A percentile compares a stretch with the other conserved stretches of the same genome.
Conservation (phyloP, 192 early-diverging fungal species). For the Ambispora gerdemannii region DNA sequence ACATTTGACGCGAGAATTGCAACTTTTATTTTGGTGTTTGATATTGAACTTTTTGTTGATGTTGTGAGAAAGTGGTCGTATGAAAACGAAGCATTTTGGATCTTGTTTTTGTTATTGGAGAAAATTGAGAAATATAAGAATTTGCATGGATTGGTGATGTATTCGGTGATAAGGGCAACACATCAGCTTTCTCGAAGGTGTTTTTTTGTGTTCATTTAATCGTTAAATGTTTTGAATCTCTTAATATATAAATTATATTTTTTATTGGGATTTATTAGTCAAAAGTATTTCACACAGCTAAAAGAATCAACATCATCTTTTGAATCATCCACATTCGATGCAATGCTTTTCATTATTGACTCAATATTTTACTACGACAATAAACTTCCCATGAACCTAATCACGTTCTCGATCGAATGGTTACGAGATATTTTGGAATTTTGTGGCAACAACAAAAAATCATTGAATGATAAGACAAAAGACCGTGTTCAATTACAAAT, state of each 20-base stretch:
- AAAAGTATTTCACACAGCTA: conserved; percentile 10
- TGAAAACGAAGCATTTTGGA: conserved; percentile 19
- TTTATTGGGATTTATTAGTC: background rate
- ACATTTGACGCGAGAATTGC: background rate
- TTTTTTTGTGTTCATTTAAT: background rate
- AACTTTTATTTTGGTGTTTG: conserved; percentile 9
- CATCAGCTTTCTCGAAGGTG: background rate
- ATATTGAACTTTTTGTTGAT: conserved; percentile 16
- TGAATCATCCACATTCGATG: background rate
- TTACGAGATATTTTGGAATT: conserved; percentile 14
- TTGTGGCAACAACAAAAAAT: background rate
- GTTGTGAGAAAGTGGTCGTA: background rate
- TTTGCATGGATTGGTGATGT: conserved; percentile 16
- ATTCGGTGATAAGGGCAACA: background rate
- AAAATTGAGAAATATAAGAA: conserved; percentile 5
- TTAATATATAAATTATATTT: background rate
- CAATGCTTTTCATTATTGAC: conserved; percentile 6
- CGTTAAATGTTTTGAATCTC: background rate
- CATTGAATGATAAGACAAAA: background rate
- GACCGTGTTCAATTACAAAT: background rate
- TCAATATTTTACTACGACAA: background rate
- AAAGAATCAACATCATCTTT: background rate
- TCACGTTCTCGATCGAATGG: conserved; percentile 16
- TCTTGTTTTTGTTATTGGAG: conserved; percentile 3
- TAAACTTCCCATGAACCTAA: conserved; percentile 6